Evolutionary conservation across 2,329 filamentous ascomycete genomes (phyloP), one percentile per base, ranked within the genome.

Genomic region (Talaromyces sp.): DNA sequence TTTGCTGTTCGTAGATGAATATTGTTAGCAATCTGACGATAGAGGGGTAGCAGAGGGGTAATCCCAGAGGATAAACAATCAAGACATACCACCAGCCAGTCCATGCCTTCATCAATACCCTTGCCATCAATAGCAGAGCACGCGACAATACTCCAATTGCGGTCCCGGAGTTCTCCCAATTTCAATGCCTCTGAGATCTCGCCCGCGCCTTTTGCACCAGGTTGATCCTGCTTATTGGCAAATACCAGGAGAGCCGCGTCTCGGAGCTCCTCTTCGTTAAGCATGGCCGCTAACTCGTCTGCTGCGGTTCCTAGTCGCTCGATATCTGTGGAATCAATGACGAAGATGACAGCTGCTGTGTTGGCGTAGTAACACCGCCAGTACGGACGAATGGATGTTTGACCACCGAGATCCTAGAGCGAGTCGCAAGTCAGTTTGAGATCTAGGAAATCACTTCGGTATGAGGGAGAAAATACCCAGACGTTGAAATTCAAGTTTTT

Each of bases 291-390:
- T 51, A 99, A 79, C 76, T 99, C 94, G 71, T 97, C 94, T 2
- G 91, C 87, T 3, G 94, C 94, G 17, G 92, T 99, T 61, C 91
- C 87, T 61, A 99, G 78, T 60, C 94, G 89, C 69, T 97, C 93
- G 69, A 97, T 95, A 81, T 99, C 94, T 64, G 94, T 99, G 37
- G 89, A 94, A 74, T 99, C 94, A 70, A 99, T 93, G 57, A 99
- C 94, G 79, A 99, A 99, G 68, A 99, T 93, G 62, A 99, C 94
- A 16, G 94, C 94, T 27, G 94, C 93, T 0, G 94, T 99, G 79
- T 99, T 97, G 71, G 92, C 91, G 71, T 97, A 99, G 82, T 99
- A 99, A 79, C 94, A 99, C 73, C 94, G 86, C 94, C 94, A 99
- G 80, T 99, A 99, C 2, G 94, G 94, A 62, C 94, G 86, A 73